A percentile compares a stretch with the other conserved stretches of the same genome.
phyloP scores from a whole-genome alignment of 23 red algal species.

The Cyanidiococcus yangmingshanensis region DNA sequence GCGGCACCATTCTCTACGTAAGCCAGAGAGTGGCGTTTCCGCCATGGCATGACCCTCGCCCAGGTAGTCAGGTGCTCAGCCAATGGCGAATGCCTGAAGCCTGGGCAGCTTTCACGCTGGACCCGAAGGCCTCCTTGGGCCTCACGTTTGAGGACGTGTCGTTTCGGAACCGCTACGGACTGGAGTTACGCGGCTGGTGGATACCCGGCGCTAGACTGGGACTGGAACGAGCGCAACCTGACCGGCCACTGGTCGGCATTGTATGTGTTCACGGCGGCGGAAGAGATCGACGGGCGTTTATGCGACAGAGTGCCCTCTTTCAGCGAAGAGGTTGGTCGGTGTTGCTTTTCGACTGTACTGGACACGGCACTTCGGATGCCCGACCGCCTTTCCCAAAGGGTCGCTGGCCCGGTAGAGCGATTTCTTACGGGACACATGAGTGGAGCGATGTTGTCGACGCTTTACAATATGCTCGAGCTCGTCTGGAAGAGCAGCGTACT shows the following conservation, averaged over 20 bases:
- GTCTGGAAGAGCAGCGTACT: not conserved
- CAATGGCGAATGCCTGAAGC: not conserved
- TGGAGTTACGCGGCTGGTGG: slow-evolving; percentile 1
- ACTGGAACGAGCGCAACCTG: no score
- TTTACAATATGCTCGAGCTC: not conserved
- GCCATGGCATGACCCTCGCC: slow-evolving; percentile 12
- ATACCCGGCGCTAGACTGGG: not conserved
- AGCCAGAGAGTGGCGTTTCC: not conserved
- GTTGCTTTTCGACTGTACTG: slow-evolving; percentile 3
- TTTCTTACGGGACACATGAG: slow-evolving; percentile 3
- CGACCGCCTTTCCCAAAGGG: not conserved
- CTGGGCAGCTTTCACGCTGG: not conserved
- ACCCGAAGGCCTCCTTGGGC: not conserved
- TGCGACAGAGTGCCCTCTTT: slow-evolving; percentile 16
- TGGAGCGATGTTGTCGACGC: slow-evolving; percentile 3
- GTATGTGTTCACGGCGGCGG: slow-evolving; percentile 14
- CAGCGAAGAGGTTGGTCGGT: not conserved
- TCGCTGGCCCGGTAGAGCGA: not conserved
- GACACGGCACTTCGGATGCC: slow-evolving; percentile 15
- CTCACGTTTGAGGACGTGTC: not conserved
- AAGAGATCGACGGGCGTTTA: slow-evolving; percentile 3
- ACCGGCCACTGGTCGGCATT: not conserved
- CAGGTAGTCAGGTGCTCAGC: not conserved
- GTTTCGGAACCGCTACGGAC: slow-evolving; percentile 6
- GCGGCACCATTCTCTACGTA: not conserved